phyloP scores from a whole-genome alignment of 148 eudicot genomes.

The Nepenthes mirabilis region DNA sequence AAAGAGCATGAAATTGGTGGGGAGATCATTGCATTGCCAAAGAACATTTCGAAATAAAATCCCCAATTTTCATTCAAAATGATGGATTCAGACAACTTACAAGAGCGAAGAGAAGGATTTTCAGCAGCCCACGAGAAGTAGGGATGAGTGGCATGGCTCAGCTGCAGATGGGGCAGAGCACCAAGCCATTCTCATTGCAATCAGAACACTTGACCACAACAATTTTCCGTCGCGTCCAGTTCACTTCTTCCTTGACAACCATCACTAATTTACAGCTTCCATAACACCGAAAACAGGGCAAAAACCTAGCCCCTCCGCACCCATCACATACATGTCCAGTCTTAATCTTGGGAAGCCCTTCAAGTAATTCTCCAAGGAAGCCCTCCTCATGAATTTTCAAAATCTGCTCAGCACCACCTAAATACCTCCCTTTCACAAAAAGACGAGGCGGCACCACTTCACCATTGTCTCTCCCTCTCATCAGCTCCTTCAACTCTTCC shows the following conservation, averaged over 20 bases:
- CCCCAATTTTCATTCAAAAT: too few species aligned
- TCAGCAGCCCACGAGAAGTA: too few species aligned
- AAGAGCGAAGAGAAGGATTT: too few species aligned
- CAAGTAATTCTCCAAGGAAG: slow-evolving; percentile 26
- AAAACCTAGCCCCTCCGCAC: slow-evolving; percentile 61
- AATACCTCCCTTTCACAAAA: slow-evolving; percentile 60
- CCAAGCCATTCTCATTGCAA: slow-evolving; percentile 94
- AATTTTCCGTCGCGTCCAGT: slow-evolving; percentile 7
- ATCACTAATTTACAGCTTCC: slow-evolving; percentile 74
- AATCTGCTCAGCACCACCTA: slow-evolving; percentile 73
- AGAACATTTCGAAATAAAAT: too few species aligned
- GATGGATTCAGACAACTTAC: background rate
- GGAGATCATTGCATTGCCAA: too few species aligned
- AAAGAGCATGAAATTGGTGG: too few species aligned
- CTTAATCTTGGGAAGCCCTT: slow-evolving; percentile 36
- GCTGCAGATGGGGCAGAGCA: slow-evolving; percentile 74
- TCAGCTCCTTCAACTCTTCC: slow-evolving; percentile 50
- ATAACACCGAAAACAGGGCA: slow-evolving; percentile 70
- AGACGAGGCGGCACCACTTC: slow-evolving; percentile 44
- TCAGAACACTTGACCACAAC: slow-evolving; percentile 44
- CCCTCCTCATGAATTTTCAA: slow-evolving; percentile 59
- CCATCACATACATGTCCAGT: slow-evolving; percentile 53
- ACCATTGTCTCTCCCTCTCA: slow-evolving; percentile 23
- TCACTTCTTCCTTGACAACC: slow-evolving; percentile 17
- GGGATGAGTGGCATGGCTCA: slow-evolving; percentile 11